phyloP scores from a whole-genome alignment of 805 yeast genomes.

The Barnettozyma populi region DNA sequence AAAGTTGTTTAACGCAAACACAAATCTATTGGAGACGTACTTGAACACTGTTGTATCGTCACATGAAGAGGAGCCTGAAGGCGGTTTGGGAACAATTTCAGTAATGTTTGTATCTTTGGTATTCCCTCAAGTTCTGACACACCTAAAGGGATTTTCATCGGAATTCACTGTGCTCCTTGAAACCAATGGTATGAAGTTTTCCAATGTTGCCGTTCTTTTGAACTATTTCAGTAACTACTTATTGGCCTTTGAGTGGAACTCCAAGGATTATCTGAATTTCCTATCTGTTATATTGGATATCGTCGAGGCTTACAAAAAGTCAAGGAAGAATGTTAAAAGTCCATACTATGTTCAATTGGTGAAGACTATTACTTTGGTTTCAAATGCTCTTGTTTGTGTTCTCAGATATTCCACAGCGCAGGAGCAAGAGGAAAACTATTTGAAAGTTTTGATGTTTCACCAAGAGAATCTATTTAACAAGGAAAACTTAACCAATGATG shows the following conservation, averaged over 20 bases:
- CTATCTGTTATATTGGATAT: slow-evolving; percentile 19
- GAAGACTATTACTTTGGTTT: slow-evolving; percentile 14
- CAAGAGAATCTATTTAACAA: slow-evolving; percentile 26
- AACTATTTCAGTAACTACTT: slow-evolving; percentile 17
- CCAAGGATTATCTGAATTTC: slow-evolving; percentile 24
- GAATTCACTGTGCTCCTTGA: slow-evolving; percentile 19
- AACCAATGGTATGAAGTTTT: slow-evolving; percentile 17
- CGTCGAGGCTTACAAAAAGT: slow-evolving; percentile 18
- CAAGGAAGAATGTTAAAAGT: slow-evolving; percentile 15
- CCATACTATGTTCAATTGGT: slow-evolving; percentile 14
- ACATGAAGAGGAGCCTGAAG: slow-evolving; percentile 9
- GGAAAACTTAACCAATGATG: slow-evolving; percentile 31
- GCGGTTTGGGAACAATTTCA: slow-evolving; percentile 11
- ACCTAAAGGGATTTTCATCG: slow-evolving; percentile 26
- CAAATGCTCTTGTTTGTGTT: slow-evolving; percentile 17
- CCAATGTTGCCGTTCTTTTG: slow-evolving; percentile 19
- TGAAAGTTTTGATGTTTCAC: slow-evolving; percentile 27
- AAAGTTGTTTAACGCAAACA: slow-evolving; percentile 21
- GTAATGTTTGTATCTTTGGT: slow-evolving; percentile 21
- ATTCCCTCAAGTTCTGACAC: slow-evolving; percentile 26
- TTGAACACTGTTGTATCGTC: slow-evolving; percentile 11
- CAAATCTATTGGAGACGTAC: slow-evolving; percentile 18
- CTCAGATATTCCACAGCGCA: slow-evolving; percentile 15
- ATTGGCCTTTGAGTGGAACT: slow-evolving; percentile 22
- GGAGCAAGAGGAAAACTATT: slow-evolving; percentile 26